Percentiles rank a stretch among this genome's conserved stretches.
phyloP scores from a whole-genome alignment of 129 eudicot genomes.

The Gnaphalium uliginosum region DNA sequence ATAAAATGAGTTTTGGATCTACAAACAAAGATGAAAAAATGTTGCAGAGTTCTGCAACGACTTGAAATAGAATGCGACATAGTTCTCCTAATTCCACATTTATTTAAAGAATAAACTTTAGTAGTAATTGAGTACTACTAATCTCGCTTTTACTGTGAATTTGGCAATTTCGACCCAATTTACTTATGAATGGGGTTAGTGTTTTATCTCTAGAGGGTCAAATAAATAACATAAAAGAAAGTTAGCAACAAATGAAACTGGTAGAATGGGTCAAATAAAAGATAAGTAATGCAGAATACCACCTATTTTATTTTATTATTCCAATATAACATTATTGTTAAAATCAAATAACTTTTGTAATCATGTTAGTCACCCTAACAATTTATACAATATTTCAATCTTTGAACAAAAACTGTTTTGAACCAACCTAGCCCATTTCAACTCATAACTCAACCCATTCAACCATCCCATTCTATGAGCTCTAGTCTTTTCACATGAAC shows the following conservation, averaged over 20 bases:
- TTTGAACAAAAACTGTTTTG: no score
- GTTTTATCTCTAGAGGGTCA: not conserved
- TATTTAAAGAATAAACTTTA: not conserved
- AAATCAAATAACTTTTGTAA: no score
- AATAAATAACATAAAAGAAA: not conserved
- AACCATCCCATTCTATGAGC: no score
- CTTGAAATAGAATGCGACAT: not conserved
- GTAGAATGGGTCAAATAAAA: not conserved
- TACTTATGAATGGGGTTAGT: not conserved
- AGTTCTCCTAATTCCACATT: not conserved
- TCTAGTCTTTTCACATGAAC: no score
- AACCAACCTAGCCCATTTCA: no score
- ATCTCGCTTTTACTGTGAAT: not conserved
- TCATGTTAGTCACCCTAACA: no score
- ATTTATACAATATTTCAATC: no score
- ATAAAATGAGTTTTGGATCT: not conserved
- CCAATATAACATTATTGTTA: no score
- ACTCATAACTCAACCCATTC: no score
- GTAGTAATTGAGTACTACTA: not conserved
- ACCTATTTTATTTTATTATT: no score
- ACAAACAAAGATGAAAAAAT: not conserved
- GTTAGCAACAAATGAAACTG: not conserved
- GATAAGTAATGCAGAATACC: no score
- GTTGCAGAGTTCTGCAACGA: constrained; percentile 9
- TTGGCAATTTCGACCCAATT: not conserved